Percentiles rank a stretch among this genome's conserved stretches.
phyloP scores from a whole-genome alignment of 202 grass and related monocot species.

The Panicum hallii region DNA sequence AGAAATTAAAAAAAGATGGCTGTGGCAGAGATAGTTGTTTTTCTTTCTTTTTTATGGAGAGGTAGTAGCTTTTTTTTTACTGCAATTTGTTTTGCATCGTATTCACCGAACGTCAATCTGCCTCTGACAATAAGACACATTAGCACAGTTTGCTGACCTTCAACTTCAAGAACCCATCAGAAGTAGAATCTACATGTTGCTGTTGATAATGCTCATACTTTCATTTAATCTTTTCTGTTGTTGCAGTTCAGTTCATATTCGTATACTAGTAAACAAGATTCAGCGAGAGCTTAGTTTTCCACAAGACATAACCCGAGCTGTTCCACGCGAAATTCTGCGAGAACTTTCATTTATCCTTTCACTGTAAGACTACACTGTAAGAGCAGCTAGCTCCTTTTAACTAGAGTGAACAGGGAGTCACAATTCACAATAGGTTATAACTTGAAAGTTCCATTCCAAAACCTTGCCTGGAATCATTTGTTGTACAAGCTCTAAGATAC shows the following conservation, averaged over 20 bases:
- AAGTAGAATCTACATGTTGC: not conserved
- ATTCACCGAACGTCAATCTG: not conserved
- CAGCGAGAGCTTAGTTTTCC: not conserved
- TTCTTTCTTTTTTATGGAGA: no score
- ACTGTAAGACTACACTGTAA: not conserved
- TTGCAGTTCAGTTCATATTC: not conserved
- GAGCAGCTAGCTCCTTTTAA: not conserved
- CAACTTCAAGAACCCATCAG: not conserved
- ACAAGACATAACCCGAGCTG: no score
- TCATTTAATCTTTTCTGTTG: not conserved
- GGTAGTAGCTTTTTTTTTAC: no score
- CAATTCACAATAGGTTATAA: not conserved
- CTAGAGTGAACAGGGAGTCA: not conserved
- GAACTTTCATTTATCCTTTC: no score
- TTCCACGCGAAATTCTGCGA: not conserved
- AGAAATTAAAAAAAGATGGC: not conserved
- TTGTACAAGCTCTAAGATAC: slow-evolving; percentile 8
- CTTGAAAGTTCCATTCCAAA: not conserved
- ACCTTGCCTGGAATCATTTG: not conserved
- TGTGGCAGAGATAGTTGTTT: no score
- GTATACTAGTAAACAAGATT: not conserved
- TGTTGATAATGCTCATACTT: no score
- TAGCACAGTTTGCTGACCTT: not conserved
- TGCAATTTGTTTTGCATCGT: not conserved
- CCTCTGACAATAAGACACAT: not conserved